A percentile compares a stretch with the other conserved stretches of the same genome.
These are phyloP conservation scores for Trametes polyzona DNA, from an alignment of 1,284 basidiomycete genomes.

Conservation along the genomic window DNA sequence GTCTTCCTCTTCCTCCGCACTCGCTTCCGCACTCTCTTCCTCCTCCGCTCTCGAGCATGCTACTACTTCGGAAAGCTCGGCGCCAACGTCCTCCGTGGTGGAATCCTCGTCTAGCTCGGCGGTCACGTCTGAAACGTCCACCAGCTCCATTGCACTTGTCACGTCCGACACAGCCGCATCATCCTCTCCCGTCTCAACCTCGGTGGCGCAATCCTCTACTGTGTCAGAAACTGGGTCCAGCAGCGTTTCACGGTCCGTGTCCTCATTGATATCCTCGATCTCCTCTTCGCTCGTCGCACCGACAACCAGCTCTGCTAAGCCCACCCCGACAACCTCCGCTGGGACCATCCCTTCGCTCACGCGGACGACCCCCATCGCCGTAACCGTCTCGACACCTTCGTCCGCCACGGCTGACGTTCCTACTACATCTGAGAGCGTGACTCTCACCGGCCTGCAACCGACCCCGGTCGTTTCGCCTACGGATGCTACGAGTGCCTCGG, in stretches of 20 bases:
- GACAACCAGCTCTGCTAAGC: not conserved
- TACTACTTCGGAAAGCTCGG: not conserved
- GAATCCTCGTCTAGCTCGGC: not conserved
- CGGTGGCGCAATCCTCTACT: no score
- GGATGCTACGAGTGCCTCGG: not conserved
- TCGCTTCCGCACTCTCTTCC: not conserved
- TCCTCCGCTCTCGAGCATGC: not conserved
- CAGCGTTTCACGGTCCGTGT: no score
- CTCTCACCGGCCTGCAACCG: not conserved
- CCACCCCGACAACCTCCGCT: not conserved
- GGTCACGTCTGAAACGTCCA: not conserved
- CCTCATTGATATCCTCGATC: no score
- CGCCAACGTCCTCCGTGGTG: not conserved
- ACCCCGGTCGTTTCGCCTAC: not conserved
- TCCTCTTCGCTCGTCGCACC: no score
- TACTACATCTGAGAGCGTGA: not conserved
- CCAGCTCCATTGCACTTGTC: no score
- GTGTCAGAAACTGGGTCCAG: no score
- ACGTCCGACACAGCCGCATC: not conserved
- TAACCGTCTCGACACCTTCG: not conserved
- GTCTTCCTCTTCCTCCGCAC: conserved; percentile 10
- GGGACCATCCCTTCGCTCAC: not conserved
- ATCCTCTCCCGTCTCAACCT: no score
- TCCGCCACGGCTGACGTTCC: not conserved
- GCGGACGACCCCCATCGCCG: not conserved